Evolutionary conservation across 73 alveolate species (phyloP).

Genomic region (Uronychia binucleata): DNA sequence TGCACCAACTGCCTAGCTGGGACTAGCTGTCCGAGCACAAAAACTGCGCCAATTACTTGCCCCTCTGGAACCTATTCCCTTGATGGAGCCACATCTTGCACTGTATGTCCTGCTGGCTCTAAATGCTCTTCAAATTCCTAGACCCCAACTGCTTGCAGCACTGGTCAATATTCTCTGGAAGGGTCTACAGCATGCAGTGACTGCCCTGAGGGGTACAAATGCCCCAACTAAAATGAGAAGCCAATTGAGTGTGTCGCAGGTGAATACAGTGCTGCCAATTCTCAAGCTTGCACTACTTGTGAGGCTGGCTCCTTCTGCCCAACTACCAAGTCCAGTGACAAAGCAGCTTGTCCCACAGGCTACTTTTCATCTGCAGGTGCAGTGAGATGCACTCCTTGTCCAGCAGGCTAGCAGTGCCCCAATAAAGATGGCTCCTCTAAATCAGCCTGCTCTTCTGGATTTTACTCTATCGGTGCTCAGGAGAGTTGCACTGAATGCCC

Average conservation of each 20-base stretch:
- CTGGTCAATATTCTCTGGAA: constrained; percentile 47
- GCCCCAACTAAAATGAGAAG: constrained; percentile 15
- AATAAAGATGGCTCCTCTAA: constrained; percentile 24
- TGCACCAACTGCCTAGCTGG: constrained; percentile 54
- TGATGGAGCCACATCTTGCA: constrained; percentile 50
- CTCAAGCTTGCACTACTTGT: constrained; percentile 8
- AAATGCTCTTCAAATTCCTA: constrained; percentile 26
- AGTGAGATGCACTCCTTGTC: constrained; percentile 35
- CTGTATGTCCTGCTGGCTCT: constrained; percentile 62
- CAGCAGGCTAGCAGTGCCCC: constrained; percentile 58
- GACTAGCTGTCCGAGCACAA: background rate
- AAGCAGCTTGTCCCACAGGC: constrained; percentile 51
- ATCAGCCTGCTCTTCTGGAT: background rate
- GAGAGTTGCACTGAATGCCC: background rate
- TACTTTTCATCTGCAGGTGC: constrained; percentile 45
- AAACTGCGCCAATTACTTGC: constrained; percentile 12
- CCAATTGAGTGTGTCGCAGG: constrained; percentile 59
- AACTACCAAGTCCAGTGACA: constrained; percentile 39
- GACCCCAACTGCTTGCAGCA: constrained; percentile 48
- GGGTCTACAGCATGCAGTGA: constrained; percentile 47
- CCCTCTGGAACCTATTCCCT: constrained; percentile 49
- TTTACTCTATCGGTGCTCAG: background rate
- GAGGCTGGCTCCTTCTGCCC: constrained; percentile 43
- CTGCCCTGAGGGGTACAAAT: constrained; percentile 72
- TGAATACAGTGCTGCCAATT: constrained; percentile 9